Base-by-base conservation (phyloP, 805 yeast genomes). In the Schwanniomyces polymorphus region DNA sequence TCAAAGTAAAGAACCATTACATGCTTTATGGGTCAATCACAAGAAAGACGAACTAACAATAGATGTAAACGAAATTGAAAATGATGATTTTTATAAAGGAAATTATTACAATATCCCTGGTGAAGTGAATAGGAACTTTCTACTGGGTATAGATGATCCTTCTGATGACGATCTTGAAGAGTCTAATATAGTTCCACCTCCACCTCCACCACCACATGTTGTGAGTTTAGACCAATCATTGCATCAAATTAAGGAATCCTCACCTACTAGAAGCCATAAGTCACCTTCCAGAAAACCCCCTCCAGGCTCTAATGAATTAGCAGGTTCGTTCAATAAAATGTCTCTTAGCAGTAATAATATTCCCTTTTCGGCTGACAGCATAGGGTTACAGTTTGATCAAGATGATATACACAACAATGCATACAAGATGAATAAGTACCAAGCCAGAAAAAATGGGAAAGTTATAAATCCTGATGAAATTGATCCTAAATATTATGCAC, bases 321-420 rank as follows among this genome's bases (percentile, higher is more conserved):
- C 26, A 34, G 9, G 26, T 38, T 38, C 38, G 14, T 34, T 25
- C 16, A 27, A 33, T 17, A 18, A 14, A 17, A n/a, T 23, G 27
- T 29, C 38, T 14, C 29, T 45, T 7, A 44, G 21, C 7, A 45
- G 47, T n/a, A 50, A 53, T 25, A 61, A 68, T 4, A 56, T 69
- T 2, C 78, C 78, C 5, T 74, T 70, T 44, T 73, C 77, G 1
- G 78, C 78, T 0, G 78, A 71, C 42, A 58, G 69, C 5, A 71
- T 73, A 39, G 76, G 75, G 1, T 38, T 65, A 25, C 72, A 65
- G 4, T 27, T 29, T 10, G 63, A 64, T 7, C 60, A 56, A 7
- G 55, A 54, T 14, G 50, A 34, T 11, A 39, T 68, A 27, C 75
- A 76, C 0, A 64, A 74, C 0, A 59, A 61, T 25, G 76, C 70